phyloP scores from a whole-genome alignment of 805 yeast species.

The Cyberlindnera euphorbiae region DNA sequence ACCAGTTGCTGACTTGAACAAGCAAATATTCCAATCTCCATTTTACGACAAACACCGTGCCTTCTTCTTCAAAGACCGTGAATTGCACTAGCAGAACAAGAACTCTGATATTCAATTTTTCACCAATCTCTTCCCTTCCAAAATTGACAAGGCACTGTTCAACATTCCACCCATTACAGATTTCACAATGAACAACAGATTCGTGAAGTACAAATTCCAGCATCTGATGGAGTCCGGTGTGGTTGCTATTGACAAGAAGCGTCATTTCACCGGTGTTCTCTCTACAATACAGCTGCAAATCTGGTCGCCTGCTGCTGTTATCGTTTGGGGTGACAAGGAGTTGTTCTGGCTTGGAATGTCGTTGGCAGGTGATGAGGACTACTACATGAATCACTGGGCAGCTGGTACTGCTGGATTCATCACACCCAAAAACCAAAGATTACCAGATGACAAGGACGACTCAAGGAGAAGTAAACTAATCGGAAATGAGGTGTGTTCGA shows the following conservation, averaged over 20 bases:
- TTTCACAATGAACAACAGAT: conserved; percentile 34
- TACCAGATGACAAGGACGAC: conserved; percentile 16
- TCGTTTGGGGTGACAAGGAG: conserved; percentile 66
- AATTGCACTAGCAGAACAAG: conserved; percentile 26
- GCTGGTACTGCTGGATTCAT: conserved; percentile 57
- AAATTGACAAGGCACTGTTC: conserved; percentile 32
- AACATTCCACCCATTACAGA: conserved; percentile 33
- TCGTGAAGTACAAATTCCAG: conserved; percentile 33
- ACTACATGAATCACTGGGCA: conserved; percentile 44
- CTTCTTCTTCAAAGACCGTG: conserved; percentile 44
- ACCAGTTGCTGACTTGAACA: conserved; percentile 35
- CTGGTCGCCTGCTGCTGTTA: conserved; percentile 36
- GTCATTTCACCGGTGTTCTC: conserved; percentile 47
- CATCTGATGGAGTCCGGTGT: conserved; percentile 43
- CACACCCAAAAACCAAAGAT: conserved; percentile 21
- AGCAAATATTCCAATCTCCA: conserved; percentile 28
- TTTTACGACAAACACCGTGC: conserved; percentile 33
- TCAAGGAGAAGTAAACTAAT: conserved; percentile 16
- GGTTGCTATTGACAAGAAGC: conserved; percentile 39
- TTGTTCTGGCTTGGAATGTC: conserved; percentile 60
- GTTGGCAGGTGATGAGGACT: conserved; percentile 48
- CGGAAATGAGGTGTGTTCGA: conserved; percentile 46
- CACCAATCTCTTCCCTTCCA: conserved; percentile 39
- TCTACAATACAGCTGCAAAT: conserved; percentile 36
- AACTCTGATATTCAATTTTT: conserved; percentile 34